A percentile compares a stretch with the other conserved stretches of the same genome.
Evolutionary conservation across 352 stramenopile genomes (phyloP).

Genomic region (Chrysophaeum taylorii): DNA sequence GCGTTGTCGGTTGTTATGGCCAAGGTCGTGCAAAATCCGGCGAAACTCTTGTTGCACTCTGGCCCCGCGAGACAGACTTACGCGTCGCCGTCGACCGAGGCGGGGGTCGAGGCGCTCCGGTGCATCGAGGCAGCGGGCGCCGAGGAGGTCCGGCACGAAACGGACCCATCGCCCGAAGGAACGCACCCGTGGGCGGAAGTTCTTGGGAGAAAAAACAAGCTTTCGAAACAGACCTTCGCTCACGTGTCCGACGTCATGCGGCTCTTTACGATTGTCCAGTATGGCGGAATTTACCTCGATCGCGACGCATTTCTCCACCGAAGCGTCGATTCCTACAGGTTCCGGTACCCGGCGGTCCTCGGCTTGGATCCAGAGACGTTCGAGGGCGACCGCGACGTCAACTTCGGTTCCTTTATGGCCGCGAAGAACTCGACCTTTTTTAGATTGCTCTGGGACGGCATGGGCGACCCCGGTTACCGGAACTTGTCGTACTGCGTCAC

Average conservation of each 20-base stretch:
- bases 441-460: background rate
- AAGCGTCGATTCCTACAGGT: conserved; percentile 1
- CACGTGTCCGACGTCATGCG: conserved; percentile 10
- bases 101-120: background rate
- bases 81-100: background rate
- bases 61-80: background rate
- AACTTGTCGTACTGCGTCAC: background rate
- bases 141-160: background rate
- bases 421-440: background rate
- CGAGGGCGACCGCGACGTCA: background rate
- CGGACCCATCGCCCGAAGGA: background rate
- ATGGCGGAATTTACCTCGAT: conserved; percentile 8
- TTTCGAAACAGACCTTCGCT: conserved; percentile 1
- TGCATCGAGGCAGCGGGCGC: background rate
- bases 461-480: background rate
- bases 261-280: background rate
- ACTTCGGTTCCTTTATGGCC: conserved; percentile 6
- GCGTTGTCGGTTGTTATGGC: background rate
- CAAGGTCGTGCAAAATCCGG: background rate
- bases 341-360: background rate
- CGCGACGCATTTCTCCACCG: conserved; percentile 3
- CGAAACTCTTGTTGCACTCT: background rate
- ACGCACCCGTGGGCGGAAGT: conserved; percentile 3
- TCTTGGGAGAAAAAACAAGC: background rate
- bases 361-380: background rate